Conservation (phyloP, 2,329 filamentous ascomycete species). For the Arthroderma sp. region DNA sequence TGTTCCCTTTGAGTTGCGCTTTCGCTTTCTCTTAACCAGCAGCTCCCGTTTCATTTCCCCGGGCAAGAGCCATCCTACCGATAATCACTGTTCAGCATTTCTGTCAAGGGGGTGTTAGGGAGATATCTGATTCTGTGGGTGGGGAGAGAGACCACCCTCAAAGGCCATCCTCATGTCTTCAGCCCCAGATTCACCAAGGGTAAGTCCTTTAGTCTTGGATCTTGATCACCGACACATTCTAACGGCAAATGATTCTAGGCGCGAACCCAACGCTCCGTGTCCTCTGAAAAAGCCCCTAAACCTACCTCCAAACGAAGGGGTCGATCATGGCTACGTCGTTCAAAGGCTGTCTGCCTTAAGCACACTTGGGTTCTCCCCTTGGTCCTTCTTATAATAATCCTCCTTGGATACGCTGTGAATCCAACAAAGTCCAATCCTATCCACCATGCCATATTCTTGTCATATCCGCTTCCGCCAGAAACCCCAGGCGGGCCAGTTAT, state of each 20-base stretch:
- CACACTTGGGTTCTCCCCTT: constrained; percentile 58
- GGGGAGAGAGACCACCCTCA: no score
- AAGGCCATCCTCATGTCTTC: no score
- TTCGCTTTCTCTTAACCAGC: no score
- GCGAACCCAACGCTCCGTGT: constrained; percentile 1
- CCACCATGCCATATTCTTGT: constrained; percentile 74
- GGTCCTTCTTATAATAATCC: constrained; percentile 49
- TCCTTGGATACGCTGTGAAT: constrained; percentile 58
- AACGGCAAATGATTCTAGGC: neutral
- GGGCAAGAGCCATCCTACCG: no score
- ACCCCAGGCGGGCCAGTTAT: constrained; percentile 41
- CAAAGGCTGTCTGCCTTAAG: constrained; percentile 28
- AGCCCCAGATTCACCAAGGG: no score
- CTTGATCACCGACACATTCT: no score
- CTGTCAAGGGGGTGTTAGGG: no score
- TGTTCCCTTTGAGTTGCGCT: no score
- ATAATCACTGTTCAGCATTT: no score
- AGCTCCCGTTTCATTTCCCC: no score
- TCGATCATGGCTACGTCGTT: constrained; percentile 31
- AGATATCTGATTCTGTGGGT: no score
- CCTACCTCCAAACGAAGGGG: constrained; percentile 31
- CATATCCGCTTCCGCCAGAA: constrained; percentile 58
- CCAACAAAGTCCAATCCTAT: constrained; percentile 68
- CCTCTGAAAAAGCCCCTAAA: constrained; percentile 20
- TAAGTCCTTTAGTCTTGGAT: no score